Conservation (phyloP, 148 eudicot species). For the Chenopodium formosanum region DNA sequence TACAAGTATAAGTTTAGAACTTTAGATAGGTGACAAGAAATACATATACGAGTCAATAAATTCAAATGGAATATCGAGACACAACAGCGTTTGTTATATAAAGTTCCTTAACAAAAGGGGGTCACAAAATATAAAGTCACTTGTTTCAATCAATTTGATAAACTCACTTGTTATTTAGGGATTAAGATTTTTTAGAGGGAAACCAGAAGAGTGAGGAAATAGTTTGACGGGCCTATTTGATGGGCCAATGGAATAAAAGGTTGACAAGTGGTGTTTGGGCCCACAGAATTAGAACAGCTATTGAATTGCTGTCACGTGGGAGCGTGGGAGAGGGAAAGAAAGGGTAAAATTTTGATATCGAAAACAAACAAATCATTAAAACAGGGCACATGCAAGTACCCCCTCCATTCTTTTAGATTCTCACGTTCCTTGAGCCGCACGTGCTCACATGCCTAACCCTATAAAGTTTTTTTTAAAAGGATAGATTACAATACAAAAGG, state of each 20-base stretch:
- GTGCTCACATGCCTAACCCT: conserved; percentile 34
- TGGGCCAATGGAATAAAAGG: not conserved
- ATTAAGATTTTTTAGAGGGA: too few species aligned
- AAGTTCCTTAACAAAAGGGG: not conserved
- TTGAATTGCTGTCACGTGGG: conserved; percentile 27
- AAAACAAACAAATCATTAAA: conserved; percentile 32
- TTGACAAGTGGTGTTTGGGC: conserved; percentile 11
- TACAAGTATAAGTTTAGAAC: too few species aligned
- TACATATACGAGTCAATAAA: too few species aligned
- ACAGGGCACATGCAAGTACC: conserved; percentile 30
- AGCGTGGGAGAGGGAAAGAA: conserved; percentile 13
- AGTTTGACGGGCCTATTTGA: not conserved
- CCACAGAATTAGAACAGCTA: conserved; percentile 16
- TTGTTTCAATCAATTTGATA: too few species aligned
- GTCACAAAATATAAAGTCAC: not conserved
- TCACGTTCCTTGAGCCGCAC: conserved; percentile 35
- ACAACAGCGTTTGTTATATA: too few species aligned
- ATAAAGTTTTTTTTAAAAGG: conserved; percentile 17
- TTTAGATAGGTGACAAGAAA: too few species aligned
- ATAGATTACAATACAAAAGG: not conserved
- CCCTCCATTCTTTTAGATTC: conserved; percentile 16
- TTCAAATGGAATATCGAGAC: too few species aligned
- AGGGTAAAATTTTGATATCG: not conserved
- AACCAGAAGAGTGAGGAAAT: too few species aligned
- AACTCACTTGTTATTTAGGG: too few species aligned